Evolutionary conservation across 2,329 filamentous ascomycete genomes (phyloP).

Genomic region (Hypoxylon sp.): DNA sequence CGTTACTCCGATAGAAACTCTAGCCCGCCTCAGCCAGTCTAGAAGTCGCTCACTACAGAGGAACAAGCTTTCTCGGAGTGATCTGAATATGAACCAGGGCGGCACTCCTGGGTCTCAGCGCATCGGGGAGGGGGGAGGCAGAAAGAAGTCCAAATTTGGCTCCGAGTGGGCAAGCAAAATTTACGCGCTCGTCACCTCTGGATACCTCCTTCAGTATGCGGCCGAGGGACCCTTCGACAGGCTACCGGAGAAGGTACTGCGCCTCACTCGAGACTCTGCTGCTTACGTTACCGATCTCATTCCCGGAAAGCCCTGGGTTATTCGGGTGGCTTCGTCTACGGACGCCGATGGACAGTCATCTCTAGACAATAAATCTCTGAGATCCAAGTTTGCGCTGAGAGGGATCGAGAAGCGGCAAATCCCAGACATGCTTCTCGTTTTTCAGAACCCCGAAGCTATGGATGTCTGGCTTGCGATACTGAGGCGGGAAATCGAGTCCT

Average conservation of each 20-base stretch:
- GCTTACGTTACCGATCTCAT: constrained; percentile 84
- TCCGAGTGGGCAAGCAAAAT: constrained; percentile 76
- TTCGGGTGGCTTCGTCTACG: constrained; percentile 75
- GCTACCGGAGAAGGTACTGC: constrained; percentile 75
- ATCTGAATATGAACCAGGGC: constrained; percentile 34
- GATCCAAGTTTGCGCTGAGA: constrained; percentile 70
- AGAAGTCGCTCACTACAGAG: constrained; percentile 52
- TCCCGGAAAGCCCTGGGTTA: constrained; percentile 80
- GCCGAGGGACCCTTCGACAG: constrained; percentile 75
- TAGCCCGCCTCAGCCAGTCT: constrained; percentile 68
- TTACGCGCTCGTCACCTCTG: constrained; percentile 74
- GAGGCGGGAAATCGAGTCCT: constrained; percentile 72
- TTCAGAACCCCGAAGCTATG: constrained; percentile 77
- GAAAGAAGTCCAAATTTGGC: constrained; percentile 56
- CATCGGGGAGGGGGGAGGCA: constrained; percentile 54
- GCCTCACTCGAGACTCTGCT: constrained; percentile 76
- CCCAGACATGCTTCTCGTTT: constrained; percentile 74
- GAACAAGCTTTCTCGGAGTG: constrained; percentile 45
- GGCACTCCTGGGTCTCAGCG: constrained; percentile 44
- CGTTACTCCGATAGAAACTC: constrained; percentile 71
- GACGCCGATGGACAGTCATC: constrained; percentile 63
- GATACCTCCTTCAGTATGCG: constrained; percentile 77
- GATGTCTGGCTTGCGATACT: constrained; percentile 75
- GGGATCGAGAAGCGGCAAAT: constrained; percentile 63
- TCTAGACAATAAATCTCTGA: constrained; percentile 65